Evolutionary conservation across 768 basidiomycete genomes (phyloP), one percentile per base, ranked within the genome.

Genomic region (Favolaschia claudopus): DNA sequence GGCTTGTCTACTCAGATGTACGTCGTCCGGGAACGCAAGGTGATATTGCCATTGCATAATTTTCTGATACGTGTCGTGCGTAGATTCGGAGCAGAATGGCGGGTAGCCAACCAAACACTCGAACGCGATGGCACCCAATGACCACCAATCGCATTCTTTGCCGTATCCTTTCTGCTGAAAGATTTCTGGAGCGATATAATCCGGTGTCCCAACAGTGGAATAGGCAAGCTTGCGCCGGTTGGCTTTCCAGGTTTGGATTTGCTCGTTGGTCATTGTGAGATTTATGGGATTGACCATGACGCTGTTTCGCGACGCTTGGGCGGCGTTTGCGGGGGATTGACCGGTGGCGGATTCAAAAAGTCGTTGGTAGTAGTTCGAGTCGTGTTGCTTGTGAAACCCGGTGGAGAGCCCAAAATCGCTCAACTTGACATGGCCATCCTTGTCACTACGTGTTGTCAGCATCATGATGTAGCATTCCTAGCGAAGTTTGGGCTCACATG

Each of bases 121-220:
- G 72, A 97, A 99, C 91, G 94, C 96, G 79, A 99, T 98, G 17
- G 95, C 93, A 5, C 97, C 97, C 27, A 99, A 82, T 8, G 96
- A 97, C 97, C 97, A 99, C 95, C 96, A 99, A 74, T 99, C 97
- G 69, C 96, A 98, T 74, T 96, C 96, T 68, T 96, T 93, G 22
- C 93, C 95, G 72, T 99, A 99, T n/a, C 97, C 97, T 70, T 93
- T 89, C 72, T 96, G 94, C 59, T 91, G 74, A 82, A 99, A 99
- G 69, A 98, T 97, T 73, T 99, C 96, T 1, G 96, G 95, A 3
- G 96, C 95, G 67, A 98, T 97, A 74, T 97, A 85, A 74, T 98
- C 96, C 4, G 95, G 96, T 24, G 96, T 98, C 36, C 96, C 96
- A 62, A 98, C 96, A 12, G 97, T 99, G 4, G 96, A 98, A 75